Evolutionary conservation across 163 green algal genomes (phyloP).

Genomic region (Trebouxiophyceae sp.): DNA sequence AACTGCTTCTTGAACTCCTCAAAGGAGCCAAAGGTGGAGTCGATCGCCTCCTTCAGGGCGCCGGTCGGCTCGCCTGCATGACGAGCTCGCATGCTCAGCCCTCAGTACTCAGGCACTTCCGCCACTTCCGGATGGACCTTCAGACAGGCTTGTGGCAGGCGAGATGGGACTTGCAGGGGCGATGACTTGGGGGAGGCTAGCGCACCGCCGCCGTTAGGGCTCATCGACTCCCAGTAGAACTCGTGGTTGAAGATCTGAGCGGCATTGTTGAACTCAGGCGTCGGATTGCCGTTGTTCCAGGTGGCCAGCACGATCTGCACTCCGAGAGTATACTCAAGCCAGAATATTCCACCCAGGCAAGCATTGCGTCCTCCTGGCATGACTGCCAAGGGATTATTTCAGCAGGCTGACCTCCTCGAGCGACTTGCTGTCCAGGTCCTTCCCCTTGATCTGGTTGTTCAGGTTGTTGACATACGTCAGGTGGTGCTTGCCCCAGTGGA

Average conservation of each 20-base stretch:
- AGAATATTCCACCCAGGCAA: too few relatives aligned
- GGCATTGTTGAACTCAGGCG: constrained; percentile 94
- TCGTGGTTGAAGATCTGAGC: constrained; percentile 86
- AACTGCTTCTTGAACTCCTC: constrained; percentile 59
- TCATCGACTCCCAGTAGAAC: constrained; percentile 93
- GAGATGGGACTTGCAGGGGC: too few relatives aligned
- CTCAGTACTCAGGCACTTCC: too few relatives aligned
- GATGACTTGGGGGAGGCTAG: neutral
- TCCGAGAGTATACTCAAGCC: constrained; percentile 1
- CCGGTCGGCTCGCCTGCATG: constrained; percentile 31
- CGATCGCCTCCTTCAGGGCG: constrained; percentile 45
- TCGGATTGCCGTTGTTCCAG: constrained; percentile 83
- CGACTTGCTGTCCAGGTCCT: constrained; percentile 66
- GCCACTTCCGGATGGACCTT: too few relatives aligned
- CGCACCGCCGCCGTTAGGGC: constrained; percentile 50
- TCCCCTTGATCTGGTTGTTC: constrained; percentile 90
- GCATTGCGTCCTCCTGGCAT: neutral
- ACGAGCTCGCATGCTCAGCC: too few relatives aligned
- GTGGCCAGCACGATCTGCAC: constrained; percentile 62
- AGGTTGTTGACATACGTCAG: constrained; percentile 73
- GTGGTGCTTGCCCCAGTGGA: constrained; percentile 95
- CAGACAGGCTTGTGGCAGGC: too few relatives aligned
- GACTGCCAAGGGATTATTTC: neutral
- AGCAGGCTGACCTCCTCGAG: constrained; percentile 61
- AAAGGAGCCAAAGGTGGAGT: constrained; percentile 41